These are phyloP conservation scores for Coemansia sp. DNA, from an alignment of 192 early-diverging fungal genomes.

Conservation along the genomic window DNA sequence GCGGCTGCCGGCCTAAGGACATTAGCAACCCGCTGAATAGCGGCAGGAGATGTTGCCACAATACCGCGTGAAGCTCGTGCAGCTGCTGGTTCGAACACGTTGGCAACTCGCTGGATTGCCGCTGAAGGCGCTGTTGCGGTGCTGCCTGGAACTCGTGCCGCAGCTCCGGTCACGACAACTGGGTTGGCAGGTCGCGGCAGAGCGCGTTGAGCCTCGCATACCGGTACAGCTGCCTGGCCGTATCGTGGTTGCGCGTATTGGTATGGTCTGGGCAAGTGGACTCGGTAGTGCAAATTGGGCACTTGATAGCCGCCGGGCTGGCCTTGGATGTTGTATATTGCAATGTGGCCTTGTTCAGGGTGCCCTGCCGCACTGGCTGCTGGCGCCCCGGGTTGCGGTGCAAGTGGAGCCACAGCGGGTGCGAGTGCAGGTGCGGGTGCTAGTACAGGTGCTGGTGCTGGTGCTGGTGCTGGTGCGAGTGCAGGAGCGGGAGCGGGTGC, in stretches of 20 bases:
- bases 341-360: neutral
- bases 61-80: too few species aligned
- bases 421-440: neutral
- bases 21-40: too few species aligned
- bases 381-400: neutral
- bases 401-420: neutral
- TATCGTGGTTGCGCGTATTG: neutral
- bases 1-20: too few species aligned
- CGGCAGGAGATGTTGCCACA: too few species aligned
- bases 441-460: neutral
- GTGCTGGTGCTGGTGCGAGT: neutral
- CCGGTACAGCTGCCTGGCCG: neutral
- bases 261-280: neutral
- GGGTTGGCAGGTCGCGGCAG: neutral
- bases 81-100: too few species aligned
- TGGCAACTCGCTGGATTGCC: too few species aligned
- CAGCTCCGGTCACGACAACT: neutral
- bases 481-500: neutral
- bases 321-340: constrained; percentile 26
- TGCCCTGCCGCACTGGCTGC: neutral
- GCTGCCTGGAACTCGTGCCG: neutral
- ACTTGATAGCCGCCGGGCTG: too few species aligned
- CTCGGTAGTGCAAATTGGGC: neutral
- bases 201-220: neutral
- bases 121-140: too few species aligned